These are phyloP conservation scores for Priceomyces fermenticarens DNA, from an alignment of 805 yeast genomes.

Conservation along the genomic window DNA sequence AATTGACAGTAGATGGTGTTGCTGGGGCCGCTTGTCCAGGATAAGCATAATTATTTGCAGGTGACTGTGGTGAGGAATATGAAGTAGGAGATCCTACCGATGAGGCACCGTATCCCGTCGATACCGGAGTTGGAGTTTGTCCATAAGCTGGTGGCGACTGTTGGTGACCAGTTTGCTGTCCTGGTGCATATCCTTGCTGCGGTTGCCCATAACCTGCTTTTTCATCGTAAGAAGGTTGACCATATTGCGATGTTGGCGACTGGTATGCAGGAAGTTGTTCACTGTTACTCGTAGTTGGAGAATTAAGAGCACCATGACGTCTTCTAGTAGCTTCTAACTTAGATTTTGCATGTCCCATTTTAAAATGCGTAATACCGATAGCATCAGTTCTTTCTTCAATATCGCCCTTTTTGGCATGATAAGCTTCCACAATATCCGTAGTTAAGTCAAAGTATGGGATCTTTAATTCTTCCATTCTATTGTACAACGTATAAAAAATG, in stretches of 20 bases:
- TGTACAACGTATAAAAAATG: constrained; percentile 89
- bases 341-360: constrained; percentile 80
- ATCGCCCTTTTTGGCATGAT: constrained; percentile 78
- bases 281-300: constrained; percentile 16
- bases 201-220: constrained; percentile 35
- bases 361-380: constrained; percentile 87
- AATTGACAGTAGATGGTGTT: constrained; percentile 31
- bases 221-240: constrained; percentile 18
- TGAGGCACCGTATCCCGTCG: constrained; percentile 13
- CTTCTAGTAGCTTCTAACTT: constrained; percentile 81
- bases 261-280: constrained; percentile 36
- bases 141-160: constrained; percentile 9
- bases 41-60: constrained; percentile 12
- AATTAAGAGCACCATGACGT: constrained; percentile 49
- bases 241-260: constrained; percentile 23
- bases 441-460: constrained; percentile 91
- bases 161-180: constrained; percentile 6
- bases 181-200: constrained; percentile 7
- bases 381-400: constrained; percentile 87
- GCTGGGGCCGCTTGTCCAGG: constrained; percentile 28
- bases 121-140: constrained; percentile 12
- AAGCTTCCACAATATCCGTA: constrained; percentile 81
- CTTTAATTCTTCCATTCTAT: constrained; percentile 91
- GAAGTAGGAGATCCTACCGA: constrained; percentile 21
- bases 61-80: constrained; percentile 18